These are phyloP conservation scores for Calycina marina DNA, from an alignment of 2,329 filamentous ascomycete species.

Conservation along the genomic window DNA sequence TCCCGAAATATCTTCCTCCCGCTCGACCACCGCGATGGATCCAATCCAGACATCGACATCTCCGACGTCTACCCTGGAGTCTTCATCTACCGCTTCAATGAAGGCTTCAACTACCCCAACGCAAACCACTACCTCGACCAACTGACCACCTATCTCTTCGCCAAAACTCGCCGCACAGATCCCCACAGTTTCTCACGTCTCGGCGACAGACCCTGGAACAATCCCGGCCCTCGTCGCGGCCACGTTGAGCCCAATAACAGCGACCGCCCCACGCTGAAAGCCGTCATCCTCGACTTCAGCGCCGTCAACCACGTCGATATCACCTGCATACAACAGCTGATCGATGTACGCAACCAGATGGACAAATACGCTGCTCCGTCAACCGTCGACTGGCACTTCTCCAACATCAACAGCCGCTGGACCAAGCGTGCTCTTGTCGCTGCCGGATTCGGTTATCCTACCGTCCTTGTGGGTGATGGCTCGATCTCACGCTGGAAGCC, in stretches of 20 bases:
- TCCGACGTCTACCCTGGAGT: conserved; percentile 76
- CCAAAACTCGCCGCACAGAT: conserved; percentile 63
- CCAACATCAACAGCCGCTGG: conserved; percentile 89
- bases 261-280: conserved; percentile 57
- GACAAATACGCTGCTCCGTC: conserved; percentile 72
- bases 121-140: conserved; percentile 79
- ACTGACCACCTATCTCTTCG: conserved; percentile 52
- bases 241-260: conserved; percentile 32
- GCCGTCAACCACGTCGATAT: conserved; percentile 90
- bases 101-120: conserved; percentile 94
- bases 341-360: conserved; percentile 88
- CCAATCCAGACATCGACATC: conserved; percentile 72
- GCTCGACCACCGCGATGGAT: conserved; percentile 74
- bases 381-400: conserved; percentile 86
- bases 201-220: conserved; percentile 88
- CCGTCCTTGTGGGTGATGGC: conserved; percentile 25
- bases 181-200: conserved; percentile 45
- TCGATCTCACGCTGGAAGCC: conserved; percentile 62
- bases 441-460: conserved; percentile 79
- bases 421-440: conserved; percentile 79
- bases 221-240: conserved; percentile 57
- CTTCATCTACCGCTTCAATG: conserved; percentile 89
- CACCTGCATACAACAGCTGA: conserved; percentile 80
- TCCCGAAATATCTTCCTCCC: conserved; percentile 76
- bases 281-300: conserved; percentile 87